These are phyloP conservation scores for Backusella tarrabulga DNA, from an alignment of 192 early-diverging fungal species.

Conservation along the genomic window DNA sequence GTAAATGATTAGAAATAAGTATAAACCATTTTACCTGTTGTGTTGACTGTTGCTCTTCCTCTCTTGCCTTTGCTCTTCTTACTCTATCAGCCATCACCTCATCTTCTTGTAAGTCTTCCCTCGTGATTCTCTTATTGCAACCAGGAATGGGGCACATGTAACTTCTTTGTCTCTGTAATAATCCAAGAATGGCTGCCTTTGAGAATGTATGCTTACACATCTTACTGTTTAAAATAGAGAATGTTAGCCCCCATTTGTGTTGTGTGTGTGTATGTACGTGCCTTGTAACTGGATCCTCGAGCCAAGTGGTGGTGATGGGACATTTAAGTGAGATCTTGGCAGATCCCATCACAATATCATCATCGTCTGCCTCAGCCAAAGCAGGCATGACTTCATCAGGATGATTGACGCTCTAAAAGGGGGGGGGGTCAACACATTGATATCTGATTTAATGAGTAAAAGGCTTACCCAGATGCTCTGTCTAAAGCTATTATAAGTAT, in stretches of 20 bases:
- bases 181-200: conserved; percentile 15
- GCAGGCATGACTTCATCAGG: conserved; percentile 27
- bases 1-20: not conserved
- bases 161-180: not conserved
- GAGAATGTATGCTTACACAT: conserved; percentile 33
- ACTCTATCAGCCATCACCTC: conserved; percentile 9
- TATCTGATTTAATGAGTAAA: too few relatives aligned
- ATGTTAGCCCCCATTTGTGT: too few relatives aligned
- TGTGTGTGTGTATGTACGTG: not conserved
- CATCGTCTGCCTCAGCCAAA: not conserved
- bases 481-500: conserved; percentile 22
- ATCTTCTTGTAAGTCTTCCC: not conserved
- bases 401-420: conserved; percentile 28
- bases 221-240: conserved; percentile 1
- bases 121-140: conserved; percentile 14
- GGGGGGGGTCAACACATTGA: too few relatives aligned
- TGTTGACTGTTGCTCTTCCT: not conserved
- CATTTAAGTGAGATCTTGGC: conserved; percentile 28
- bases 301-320: conserved; percentile 30
- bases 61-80: conserved; percentile 4
- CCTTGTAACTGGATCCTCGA: conserved; percentile 35
- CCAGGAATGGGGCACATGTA: conserved; percentile 28
- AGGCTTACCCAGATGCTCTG: conserved; percentile 32
- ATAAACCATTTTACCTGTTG: not conserved
- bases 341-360: conserved; percentile 29